Base-by-base conservation (phyloP, 1,284 basidiomycete genomes). In the Fomitopsis betulina region DNA sequence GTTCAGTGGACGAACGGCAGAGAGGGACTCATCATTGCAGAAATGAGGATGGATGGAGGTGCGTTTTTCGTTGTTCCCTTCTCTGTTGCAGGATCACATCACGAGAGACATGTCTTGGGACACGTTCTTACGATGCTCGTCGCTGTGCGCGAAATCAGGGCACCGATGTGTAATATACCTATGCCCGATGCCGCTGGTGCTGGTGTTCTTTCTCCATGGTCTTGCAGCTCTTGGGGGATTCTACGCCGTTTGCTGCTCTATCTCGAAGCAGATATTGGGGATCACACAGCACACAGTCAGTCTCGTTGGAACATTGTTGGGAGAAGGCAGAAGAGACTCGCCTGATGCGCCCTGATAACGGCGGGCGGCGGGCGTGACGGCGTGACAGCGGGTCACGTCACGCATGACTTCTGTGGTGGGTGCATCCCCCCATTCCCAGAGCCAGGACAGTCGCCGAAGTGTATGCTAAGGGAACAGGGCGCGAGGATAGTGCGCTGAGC, bases 361-460 rank as follows among this genome's bases (percentile, higher is more conserved):
- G 49, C 49, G 33, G 27, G 49, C 17, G 49, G 7, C 32, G 49
- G 49, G 49, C 49, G 49, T 51, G 49, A 51, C 49, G 30, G 47
- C 25, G 49, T 51, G 49, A 51, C n/a, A 32, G 10, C 49, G 49
- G 49, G 49, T 51, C 49, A 51, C 49, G 49, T 51, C 49, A 51
- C 49, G 19, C 17, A 10, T 10, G 49, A 13, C 49, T 15, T 3
- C 35, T 12, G 12, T 37, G 35, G 35, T 37, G 3, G 13, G 35
- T 12, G 35, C 35, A 12, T 37, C 27, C 27, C 27, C 13, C 35
- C 13, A n/a, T 43, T 17, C 40, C 23, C 40, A 43, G 5, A 43
- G 35, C 35, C 13, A 37, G 35, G 12, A 43, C 23, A 12, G 40
- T 17, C 23, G 23, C 23, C 9, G 40, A 43, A 17, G n/a, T 9